phyloP scores from a whole-genome alignment of 768 basidiomycete genomes.

The Sistotremastrum suecicum region DNA sequence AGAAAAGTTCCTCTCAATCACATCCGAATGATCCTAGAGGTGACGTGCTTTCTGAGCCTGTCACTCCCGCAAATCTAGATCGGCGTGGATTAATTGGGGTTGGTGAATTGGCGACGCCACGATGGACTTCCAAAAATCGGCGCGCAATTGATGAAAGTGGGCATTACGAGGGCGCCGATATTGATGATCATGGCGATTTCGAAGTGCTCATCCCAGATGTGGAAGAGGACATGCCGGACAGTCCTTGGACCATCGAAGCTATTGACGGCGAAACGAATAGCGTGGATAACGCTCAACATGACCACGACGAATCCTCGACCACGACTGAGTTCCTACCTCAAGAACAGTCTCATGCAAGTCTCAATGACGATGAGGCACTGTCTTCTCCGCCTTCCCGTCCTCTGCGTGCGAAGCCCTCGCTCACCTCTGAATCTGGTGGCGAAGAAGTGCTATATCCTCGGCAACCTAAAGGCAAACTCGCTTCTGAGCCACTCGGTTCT shows the following conservation, averaged over 20 bases:
- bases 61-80: slow-evolving; percentile 72
- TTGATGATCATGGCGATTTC: slow-evolving; percentile 17
- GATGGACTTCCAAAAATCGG: slow-evolving; percentile 57
- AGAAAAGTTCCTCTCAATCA: slow-evolving; percentile 10
- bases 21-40: slow-evolving; percentile 45
- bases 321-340: too few relatives aligned
- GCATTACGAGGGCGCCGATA: slow-evolving; percentile 19
- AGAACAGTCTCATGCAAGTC: too few relatives aligned
- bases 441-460: slow-evolving; percentile 85
- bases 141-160: slow-evolving; percentile 19
- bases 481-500: slow-evolving; percentile 9
- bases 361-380: neutral
- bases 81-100: slow-evolving; percentile 82
- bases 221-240: slow-evolving; percentile 51
- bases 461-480: slow-evolving; percentile 20
- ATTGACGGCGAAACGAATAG: slow-evolving; percentile 69
- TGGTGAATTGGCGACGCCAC: slow-evolving; percentile 91
- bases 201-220: slow-evolving; percentile 17
- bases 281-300: slow-evolving; percentile 28
- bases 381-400: neutral
- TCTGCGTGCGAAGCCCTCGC: slow-evolving; percentile 32
- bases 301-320: neutral
- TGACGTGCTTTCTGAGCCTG: slow-evolving; percentile 31
- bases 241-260: slow-evolving; percentile 83
- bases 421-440: slow-evolving; percentile 75